These are phyloP conservation scores for Fusarium sp. DNA, from an alignment of 2,329 filamentous ascomycete genomes.

Conservation along the genomic window DNA sequence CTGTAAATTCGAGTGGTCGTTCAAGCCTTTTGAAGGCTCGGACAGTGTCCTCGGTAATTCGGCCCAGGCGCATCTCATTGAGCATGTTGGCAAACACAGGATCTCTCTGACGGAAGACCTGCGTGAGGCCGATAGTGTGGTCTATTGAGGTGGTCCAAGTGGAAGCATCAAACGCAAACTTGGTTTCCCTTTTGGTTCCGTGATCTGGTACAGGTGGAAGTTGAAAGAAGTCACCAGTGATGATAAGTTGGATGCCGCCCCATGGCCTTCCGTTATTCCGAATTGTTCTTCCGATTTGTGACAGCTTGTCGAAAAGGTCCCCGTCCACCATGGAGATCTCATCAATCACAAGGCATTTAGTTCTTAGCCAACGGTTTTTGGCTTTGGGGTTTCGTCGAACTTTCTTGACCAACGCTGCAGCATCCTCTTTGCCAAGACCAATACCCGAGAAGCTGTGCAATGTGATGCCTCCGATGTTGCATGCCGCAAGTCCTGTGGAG, in stretches of 20 bases:
- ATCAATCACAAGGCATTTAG: conserved; percentile 89
- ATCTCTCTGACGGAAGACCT: conserved; percentile 96
- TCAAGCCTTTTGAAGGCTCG: conserved; percentile 78
- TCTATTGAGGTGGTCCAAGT: conserved; percentile 95
- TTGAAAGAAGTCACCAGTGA: conserved; percentile 98
- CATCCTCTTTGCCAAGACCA: conserved; percentile 90
- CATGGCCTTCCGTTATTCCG: conserved; percentile 93
- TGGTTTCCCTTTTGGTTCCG: conserved; percentile 71
- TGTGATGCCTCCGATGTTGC: conserved; percentile 95
- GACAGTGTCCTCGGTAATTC: conserved; percentile 80
- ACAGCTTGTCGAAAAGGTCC: conserved; percentile 95
- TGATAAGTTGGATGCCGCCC: conserved; percentile 93
- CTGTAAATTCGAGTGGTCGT: conserved; percentile 76
- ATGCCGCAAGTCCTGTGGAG: conserved; percentile 94
- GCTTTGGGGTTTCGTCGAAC: conserved; percentile 89
- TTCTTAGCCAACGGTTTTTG: conserved; percentile 87
- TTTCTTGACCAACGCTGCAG: conserved; percentile 84
- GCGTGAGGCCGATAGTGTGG: conserved; percentile 93
- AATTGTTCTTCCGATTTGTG: conserved; percentile 84
- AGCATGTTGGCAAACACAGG: conserved; percentile 90
- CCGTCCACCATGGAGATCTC: conserved; percentile 99
- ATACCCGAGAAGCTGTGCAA: conserved; percentile 94
- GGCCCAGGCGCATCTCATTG: conserved; percentile 95
- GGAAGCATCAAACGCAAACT: conserved; percentile 91
- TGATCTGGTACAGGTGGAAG: conserved; percentile 90